A percentile compares a stretch with the other conserved stretches of the same genome.
phyloP scores from a whole-genome alignment of 495 filamentous ascomycete genomes.

The Chaetomium cochliodes region DNA sequence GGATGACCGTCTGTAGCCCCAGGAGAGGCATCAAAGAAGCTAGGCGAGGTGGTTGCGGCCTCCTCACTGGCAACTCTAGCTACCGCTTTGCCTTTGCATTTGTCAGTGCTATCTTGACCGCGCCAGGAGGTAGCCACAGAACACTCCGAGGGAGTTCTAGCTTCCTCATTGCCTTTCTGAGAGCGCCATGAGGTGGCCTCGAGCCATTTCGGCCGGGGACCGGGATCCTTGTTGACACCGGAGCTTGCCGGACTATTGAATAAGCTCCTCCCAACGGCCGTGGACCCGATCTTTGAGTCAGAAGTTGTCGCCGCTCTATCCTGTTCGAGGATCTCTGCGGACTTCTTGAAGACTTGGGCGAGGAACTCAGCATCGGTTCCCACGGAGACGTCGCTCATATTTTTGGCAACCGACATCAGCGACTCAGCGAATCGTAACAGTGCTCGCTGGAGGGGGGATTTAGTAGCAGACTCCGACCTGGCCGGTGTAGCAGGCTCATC shows the following conservation, averaged over 20 bases:
- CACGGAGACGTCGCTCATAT: neutral
- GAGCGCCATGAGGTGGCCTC: neutral
- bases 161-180: neutral
- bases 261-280: neutral
- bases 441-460: neutral
- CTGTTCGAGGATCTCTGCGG: neutral
- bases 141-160: neutral
- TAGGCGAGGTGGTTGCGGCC: neutral
- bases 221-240: neutral
- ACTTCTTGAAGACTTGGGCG: neutral
- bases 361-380: neutral
- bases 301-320: neutral
- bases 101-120: too few species aligned
- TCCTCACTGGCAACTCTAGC: neutral
- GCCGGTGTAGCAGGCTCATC: neutral
- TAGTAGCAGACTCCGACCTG: too few species aligned
- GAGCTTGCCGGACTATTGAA: too few species aligned
- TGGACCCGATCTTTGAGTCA: too few species aligned
- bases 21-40: neutral
- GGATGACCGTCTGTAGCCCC: neutral
- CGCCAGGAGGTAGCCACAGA: too few species aligned
- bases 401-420: neutral
- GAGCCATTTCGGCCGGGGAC: too few species aligned
- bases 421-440: neutral
- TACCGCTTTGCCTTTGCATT: neutral